Evolutionary conservation across 257 asterid genomes (phyloP).

Genomic region (Oldenlandia corymbosa): DNA sequence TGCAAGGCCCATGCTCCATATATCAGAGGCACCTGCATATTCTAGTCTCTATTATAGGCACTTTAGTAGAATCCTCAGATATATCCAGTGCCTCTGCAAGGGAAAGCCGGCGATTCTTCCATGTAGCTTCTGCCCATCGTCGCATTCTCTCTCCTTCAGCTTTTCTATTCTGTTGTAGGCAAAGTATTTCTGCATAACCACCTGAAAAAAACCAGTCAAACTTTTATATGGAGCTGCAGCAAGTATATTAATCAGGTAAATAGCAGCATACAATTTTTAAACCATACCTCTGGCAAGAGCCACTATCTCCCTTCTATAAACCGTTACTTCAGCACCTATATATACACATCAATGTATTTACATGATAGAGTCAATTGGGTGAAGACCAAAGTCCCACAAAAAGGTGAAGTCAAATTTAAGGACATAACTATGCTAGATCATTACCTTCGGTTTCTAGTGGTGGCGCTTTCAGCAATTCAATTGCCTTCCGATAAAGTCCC

Average conservation of each 20-base stretch:
- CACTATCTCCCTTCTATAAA: slow-evolving; percentile 51
- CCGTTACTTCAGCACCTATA: slow-evolving; percentile 35
- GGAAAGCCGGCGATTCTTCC: slow-evolving; percentile 63
- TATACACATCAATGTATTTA: slow-evolving; percentile 7
- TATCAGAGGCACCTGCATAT: slow-evolving; percentile 57
- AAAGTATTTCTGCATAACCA: slow-evolving; percentile 76
- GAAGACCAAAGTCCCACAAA: background rate
- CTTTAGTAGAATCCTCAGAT: slow-evolving; percentile 42
- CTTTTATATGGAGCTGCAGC: too few species aligned
- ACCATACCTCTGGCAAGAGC: slow-evolving; percentile 82
- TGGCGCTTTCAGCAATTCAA: slow-evolving; percentile 81
- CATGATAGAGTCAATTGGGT: background rate
- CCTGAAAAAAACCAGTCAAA: slow-evolving; percentile 44
- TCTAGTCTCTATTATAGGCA: slow-evolving; percentile 66
- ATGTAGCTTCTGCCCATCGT: slow-evolving; percentile 58
- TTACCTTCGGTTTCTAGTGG: slow-evolving; percentile 57
- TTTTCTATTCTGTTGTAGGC: slow-evolving; percentile 72
- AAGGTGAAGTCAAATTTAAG: background rate
- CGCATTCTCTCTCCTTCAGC: slow-evolving; percentile 74
- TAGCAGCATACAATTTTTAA: background rate
- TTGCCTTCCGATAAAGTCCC: slow-evolving; percentile 95
- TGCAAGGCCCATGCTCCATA: slow-evolving; percentile 2
- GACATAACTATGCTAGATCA: background rate
- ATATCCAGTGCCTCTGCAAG: slow-evolving; percentile 59
- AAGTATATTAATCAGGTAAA: background rate